Evolutionary conservation across 257 asterid species (phyloP), one percentile per base, ranked within the genome.

Genomic region (Agastache rugosa): DNA sequence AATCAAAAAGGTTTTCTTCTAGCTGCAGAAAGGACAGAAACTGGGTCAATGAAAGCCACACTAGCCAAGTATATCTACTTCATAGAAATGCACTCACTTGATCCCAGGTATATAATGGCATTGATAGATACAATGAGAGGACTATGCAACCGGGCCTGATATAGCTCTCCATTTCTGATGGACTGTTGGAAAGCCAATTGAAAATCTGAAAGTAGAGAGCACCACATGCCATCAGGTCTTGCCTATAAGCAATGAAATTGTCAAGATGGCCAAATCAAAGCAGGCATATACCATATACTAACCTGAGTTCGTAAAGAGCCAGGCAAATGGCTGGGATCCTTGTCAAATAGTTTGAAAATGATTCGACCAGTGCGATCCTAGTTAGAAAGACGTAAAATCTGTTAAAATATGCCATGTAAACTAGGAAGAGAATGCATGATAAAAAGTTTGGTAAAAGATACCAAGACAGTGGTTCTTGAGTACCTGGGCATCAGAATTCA

Each of bases 281-380:
- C 31, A 64, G 61, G 64, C 41, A 72, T 64, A 50, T 66, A 72
- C 80, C 41, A 72, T 64, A 50, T 66, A 72, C 80, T 77, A 35
- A 92, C 98, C 97, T 92, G 92, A 44, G 83, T 44, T 20, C 92
- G 86, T 76, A 94, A 78, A 60, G 95, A 79, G 23, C 88, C 88
- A 23, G 98, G 98, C 75, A 92, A 82, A 62, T 94, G 95, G 83
- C 97, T 85, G 37, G 98, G 98, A 85, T 94, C 95, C 90, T 94
- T 94, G 82, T 88, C 97, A 83, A 94, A 94, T 74, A 94, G 85
- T 81, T 94, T 94, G 84, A 94, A 92, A 71, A 84, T 79, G 50
- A 94, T 90, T 67, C 97, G 87, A 39, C 94, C 97, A 41, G 93
- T 92, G 11, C 97, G 98, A 85, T 92, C 96, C 98, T 94, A 65